These are phyloP conservation scores for Cryptosporidium bovis DNA, from an alignment of 169 alveolate species.

Conservation along the genomic window DNA sequence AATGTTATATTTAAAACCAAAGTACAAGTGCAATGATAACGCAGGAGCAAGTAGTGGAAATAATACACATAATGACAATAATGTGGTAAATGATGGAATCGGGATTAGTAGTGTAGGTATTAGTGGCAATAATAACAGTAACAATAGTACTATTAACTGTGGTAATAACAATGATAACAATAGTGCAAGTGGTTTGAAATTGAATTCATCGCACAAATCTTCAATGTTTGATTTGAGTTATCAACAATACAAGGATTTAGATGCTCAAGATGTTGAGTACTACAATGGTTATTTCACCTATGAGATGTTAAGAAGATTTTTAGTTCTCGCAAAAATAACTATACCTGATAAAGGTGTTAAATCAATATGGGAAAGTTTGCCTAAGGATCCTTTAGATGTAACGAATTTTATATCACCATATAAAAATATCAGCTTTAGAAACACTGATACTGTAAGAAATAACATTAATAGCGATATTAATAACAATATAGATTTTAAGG, in stretches of 20 bases:
- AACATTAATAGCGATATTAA: too few species aligned
- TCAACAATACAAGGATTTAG: conserved; percentile 4
- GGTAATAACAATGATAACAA: background rate
- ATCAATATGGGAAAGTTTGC: conserved; percentile 32
- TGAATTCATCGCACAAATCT: background rate
- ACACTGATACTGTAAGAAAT: background rate
- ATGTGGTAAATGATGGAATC: background rate
- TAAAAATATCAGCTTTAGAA: background rate
- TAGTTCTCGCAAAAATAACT: conserved; percentile 40
- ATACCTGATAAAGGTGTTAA: conserved; percentile 40
- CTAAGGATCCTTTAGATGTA: conserved; percentile 44
- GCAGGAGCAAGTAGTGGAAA: background rate
- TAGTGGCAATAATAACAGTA: background rate
- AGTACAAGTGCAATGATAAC: background rate
- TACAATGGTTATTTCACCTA: conserved; percentile 42
- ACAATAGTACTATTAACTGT: background rate
- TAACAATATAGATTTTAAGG: background rate
- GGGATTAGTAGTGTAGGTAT: background rate
- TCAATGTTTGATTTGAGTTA: conserved; percentile 6
- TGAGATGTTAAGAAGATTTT: conserved; percentile 58
- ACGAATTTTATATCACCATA: conserved; percentile 28
- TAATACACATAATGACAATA: background rate
- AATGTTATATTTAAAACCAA: conserved; percentile 32
- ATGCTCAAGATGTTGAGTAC: conserved; percentile 44
- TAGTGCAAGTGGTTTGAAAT: background rate